phyloP scores from a whole-genome alignment of 768 basidiomycete genomes.

The Lactifluus hygrophoroides region DNA sequence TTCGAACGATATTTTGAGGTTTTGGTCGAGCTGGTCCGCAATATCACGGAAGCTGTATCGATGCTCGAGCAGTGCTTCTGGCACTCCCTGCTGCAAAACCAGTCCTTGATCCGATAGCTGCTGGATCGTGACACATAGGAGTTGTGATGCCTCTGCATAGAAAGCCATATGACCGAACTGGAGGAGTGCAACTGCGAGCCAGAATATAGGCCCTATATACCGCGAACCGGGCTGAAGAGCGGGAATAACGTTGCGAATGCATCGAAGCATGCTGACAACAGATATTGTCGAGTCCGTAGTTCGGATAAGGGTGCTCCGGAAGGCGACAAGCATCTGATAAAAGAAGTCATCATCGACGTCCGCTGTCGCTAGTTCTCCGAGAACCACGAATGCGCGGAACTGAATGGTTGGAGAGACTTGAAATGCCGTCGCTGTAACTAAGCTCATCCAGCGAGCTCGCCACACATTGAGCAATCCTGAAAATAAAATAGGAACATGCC shows the following conservation, averaged over 20 bases:
- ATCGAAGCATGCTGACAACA: slow-evolving; percentile 82
- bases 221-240: slow-evolving; percentile 59
- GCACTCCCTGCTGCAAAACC: slow-evolving; percentile 47
- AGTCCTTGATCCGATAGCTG: slow-evolving; percentile 52
- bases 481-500: slow-evolving; percentile 15
- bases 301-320: slow-evolving; percentile 60
- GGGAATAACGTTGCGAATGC: slow-evolving; percentile 70
- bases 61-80: slow-evolving; percentile 51
- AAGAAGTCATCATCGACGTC: slow-evolving; percentile 90
- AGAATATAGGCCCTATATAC: slow-evolving; percentile 71
- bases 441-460: slow-evolving; percentile 89
- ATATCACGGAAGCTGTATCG: slow-evolving; percentile 60
- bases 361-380: slow-evolving; percentile 72
- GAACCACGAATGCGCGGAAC: slow-evolving; percentile 74
- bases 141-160: slow-evolving; percentile 57
- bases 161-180: slow-evolving; percentile 67
- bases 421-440: slow-evolving; percentile 83
- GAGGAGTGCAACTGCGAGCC: slow-evolving; percentile 79
- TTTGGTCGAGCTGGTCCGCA: slow-evolving; percentile 60
- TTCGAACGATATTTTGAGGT: slow-evolving; percentile 71
- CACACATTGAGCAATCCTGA: slow-evolving; percentile 76
- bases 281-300: slow-evolving; percentile 65
- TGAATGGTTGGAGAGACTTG: slow-evolving; percentile 86
- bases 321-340: slow-evolving; percentile 87
- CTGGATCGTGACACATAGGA: slow-evolving; percentile 58